Evolutionary conservation across 1,139 yeast species (phyloP).

Genomic region (Lodderomyces metapsilosis): DNA sequence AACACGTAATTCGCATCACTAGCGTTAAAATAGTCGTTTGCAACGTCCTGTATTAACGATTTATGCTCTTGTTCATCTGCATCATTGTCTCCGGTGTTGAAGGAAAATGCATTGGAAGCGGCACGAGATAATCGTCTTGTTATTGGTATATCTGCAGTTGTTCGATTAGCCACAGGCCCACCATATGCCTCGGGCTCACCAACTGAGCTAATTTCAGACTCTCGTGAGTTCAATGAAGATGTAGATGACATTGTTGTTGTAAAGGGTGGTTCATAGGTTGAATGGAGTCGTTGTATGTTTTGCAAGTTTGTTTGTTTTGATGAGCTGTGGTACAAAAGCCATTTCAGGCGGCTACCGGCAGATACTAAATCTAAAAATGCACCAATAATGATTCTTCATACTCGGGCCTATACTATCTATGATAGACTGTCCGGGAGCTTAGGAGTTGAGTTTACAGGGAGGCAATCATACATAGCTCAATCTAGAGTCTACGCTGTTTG

Average conservation of each 20-base stretch:
- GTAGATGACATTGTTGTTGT: background rate
- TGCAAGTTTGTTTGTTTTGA: too few relatives aligned
- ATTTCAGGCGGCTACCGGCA: too few relatives aligned
- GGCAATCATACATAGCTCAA: too few relatives aligned
- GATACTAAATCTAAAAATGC: too few relatives aligned
- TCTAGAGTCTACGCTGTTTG: too few relatives aligned
- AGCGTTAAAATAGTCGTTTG: conserved; percentile 6
- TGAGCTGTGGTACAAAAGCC: too few relatives aligned
- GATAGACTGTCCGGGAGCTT: too few relatives aligned
- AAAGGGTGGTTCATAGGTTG: too few relatives aligned
- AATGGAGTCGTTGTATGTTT: too few relatives aligned
- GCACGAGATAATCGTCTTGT: conserved; percentile 17
- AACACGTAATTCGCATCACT: conserved; percentile 12
- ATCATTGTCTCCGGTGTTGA: background rate
- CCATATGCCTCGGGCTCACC: background rate
- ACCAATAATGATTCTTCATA: too few relatives aligned
- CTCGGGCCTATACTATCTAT: too few relatives aligned
- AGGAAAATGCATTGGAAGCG: conserved; percentile 14
- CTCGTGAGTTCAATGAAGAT: background rate
- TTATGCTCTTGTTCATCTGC: background rate
- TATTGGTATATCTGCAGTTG: conserved; percentile 8
- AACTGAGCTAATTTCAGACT: background rate
- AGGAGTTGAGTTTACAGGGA: too few relatives aligned
- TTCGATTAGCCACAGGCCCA: background rate
- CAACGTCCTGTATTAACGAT: conserved; percentile 7